Percentiles rank a stretch among this genome's conserved stretches.
Conservation (phyloP, 2,329 filamentous ascomycete genomes). For the Neonectria hederae region DNA sequence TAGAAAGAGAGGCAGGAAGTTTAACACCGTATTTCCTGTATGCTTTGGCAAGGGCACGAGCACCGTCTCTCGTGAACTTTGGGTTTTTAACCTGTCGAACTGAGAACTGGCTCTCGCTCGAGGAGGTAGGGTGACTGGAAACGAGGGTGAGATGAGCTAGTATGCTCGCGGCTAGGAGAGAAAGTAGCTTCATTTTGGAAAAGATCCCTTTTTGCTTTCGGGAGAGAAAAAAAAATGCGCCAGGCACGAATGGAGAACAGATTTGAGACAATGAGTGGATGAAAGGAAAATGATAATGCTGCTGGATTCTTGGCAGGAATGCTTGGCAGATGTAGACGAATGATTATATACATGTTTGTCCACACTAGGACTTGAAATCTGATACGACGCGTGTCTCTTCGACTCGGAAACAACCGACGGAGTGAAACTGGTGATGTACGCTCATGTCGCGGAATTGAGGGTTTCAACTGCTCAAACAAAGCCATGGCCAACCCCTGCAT, state of each 20-base stretch:
- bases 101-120: conserved; percentile 36
- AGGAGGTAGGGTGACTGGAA: not conserved
- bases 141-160: conserved; percentile 3
- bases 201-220: not conserved
- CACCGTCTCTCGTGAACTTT: conserved; percentile 47
- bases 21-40: conserved; percentile 51
- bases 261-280: not conserved
- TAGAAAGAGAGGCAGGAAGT: conserved; percentile 38
- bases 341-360: not conserved
- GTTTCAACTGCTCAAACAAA: not conserved
- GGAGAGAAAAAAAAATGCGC: not conserved
- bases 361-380: not conserved
- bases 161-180: not conserved
- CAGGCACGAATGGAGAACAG: not conserved
- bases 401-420: not conserved
- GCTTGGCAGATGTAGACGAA: not conserved
- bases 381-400: not conserved
- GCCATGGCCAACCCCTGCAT: not conserved
- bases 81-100: conserved; percentile 51
- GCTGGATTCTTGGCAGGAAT: not conserved
- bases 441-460: not conserved
- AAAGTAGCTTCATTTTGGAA: not conserved
- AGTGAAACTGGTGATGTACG: not conserved
- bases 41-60: conserved; percentile 45
- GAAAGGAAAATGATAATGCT: not conserved